Evolutionary conservation across 768 basidiomycete species (phyloP), one percentile per base, ranked within the genome.

Genomic region (Candolleomyces eurysporus): DNA sequence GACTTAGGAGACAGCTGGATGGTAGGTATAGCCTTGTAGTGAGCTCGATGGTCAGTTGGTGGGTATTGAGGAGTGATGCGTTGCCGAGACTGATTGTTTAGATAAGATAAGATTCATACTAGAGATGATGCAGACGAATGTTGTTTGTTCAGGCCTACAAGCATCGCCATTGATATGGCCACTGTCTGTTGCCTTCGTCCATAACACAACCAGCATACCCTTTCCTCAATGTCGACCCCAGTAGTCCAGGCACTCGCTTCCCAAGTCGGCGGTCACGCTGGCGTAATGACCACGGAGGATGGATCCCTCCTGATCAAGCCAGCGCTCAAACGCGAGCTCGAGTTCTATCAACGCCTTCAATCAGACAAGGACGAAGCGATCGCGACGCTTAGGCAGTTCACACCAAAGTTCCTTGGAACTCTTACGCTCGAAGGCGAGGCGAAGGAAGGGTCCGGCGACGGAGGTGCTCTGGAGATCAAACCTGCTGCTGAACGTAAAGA

Each of bases 251-350:
- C 80, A 2, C 77, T 89, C 26, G 70, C 71, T 10, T 75, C 82
- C 19, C 90, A 94, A 75, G 92, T 96, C 54, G 92, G 90, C 19
- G 94, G 94, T 0, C 94, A 96, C 68, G 71, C 83, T 4, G 87
- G 89, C 19, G 82, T 96, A n/a, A 78, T 84, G 48, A 78, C 85
- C 5, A 86, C 84, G 4, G 88, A 87, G 63, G 89, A 92, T 66
- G 86, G 84, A 14, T 86, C 86, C 1, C 83, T 94, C n/a, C 73
- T 96, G 48, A 87, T 94, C 77, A 96, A 96, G 73, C 85, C 88
- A 6, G 84, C 87, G 16, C 74, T 86, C 11, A 80, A 79, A 0
- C 72, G 75, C 42, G 94, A 96, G 68, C 77, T 85, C 42, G 76
- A 76, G 21, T 95, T 95, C 71, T 96, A 96, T 73, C 82, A 86